phyloP scores from a whole-genome alignment of 2,329 filamentous ascomycete genomes.

The Aspergillus spinulosporus region DNA sequence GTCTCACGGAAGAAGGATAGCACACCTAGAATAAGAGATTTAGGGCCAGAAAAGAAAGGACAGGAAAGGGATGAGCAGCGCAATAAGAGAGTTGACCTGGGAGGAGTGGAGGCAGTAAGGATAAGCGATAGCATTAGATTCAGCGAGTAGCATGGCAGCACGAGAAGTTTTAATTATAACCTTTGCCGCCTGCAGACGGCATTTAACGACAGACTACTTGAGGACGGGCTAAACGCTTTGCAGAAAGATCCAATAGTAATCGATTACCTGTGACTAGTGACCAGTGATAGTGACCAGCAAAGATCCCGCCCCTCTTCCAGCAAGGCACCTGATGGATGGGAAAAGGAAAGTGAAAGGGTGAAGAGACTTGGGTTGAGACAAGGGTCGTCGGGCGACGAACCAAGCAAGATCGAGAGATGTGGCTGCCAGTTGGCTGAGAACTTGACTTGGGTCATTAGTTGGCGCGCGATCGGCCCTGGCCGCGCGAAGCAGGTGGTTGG shows the following conservation, averaged over 20 bases:
- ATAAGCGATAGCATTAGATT: slow-evolving; percentile 19
- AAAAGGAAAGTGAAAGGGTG: slow-evolving; percentile 3
- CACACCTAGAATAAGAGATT: not conserved
- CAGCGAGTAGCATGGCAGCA: slow-evolving; percentile 20
- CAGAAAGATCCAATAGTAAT: slow-evolving; percentile 11
- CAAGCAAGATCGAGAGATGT: slow-evolving; percentile 21
- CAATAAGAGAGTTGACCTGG: slow-evolving; percentile 10
- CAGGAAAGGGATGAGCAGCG: slow-evolving; percentile 3
- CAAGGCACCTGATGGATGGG: not conserved
- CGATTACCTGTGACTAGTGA: no score
- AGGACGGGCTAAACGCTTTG: slow-evolving; percentile 14
- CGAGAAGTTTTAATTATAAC: slow-evolving; percentile 17
- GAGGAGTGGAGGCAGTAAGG: slow-evolving; percentile 20
- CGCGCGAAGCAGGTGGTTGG: slow-evolving; percentile 29
- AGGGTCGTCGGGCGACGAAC: slow-evolving; percentile 13
- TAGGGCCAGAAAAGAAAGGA: not conserved
- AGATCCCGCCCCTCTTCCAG: slow-evolving; percentile 1
- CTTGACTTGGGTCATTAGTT: slow-evolving; percentile 27
- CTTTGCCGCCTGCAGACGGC: slow-evolving; percentile 20
- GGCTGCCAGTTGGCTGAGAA: slow-evolving; percentile 30
- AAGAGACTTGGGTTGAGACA: slow-evolving; percentile 13
- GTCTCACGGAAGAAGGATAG: slow-evolving; percentile 3
- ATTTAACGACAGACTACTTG: slow-evolving; percentile 5
- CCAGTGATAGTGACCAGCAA: slow-evolving; percentile 4
- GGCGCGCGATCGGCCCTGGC: slow-evolving; percentile 43